Evolutionary conservation across 345 rosid species (phyloP), one percentile per base, ranked within the genome.

Genomic region (Capsella bursapastoris): DNA sequence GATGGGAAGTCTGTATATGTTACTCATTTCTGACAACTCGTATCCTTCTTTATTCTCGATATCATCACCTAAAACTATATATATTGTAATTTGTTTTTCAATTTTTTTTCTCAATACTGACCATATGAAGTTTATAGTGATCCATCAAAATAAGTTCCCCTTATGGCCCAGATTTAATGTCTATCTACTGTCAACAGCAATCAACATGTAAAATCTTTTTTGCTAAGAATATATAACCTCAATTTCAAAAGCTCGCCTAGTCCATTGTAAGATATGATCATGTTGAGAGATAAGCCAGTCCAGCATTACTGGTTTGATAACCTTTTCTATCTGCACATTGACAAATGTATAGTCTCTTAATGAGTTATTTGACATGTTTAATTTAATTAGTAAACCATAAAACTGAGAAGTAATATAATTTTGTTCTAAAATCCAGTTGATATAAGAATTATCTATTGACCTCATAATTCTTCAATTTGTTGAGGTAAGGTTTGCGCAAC

Each of bases 271-370:
- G 55, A 91, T 90, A 81, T 84, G 96, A 75, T 83, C 79, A 80
- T 94, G 97, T 83, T 90, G 96, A 66, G 93, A 86, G 72, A 94
- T 94, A 71, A 88, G 86, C 98, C 98, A 94, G 83, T 94, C 97
- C 80, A 91, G 87, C 87, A 94, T 87, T 51, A 91, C 79, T 27
- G 97, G 93, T 64, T 79, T 82, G 16, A 89, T 85, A 77, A 80
- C 84, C 77, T 85, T 86, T 84, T 81, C 87, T 64, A 91, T 88
- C 97, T 94, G 96, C 81, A 74, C 47, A 78, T 7, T 65, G 51
- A 34, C 22, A 50, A 55, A 65, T 18, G 14, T 51, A 56, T 9
- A 43, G 48, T 69, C 58, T 45, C 28, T 66, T 41, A 25, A 35
- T 34, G 63, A 75, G 56, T 29, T 14, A 69, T 32, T 43, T 68